phyloP scores from a whole-genome alignment of 2,329 filamentous ascomycete genomes.

The Corinectria fuckeliana region DNA sequence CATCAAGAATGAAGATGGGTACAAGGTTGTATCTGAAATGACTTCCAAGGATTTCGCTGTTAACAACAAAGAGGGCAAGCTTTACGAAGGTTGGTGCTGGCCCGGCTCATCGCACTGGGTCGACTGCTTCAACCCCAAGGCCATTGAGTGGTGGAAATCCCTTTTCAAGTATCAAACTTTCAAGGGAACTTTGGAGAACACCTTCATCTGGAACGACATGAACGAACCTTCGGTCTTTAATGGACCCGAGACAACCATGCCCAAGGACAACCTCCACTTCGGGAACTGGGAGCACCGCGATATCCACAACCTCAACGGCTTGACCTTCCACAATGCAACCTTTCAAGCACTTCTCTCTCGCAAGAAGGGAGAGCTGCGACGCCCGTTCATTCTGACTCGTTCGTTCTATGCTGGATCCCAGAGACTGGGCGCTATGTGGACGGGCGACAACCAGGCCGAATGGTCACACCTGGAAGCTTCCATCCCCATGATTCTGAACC shows the following conservation, averaged over 20 bases:
- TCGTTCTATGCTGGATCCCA: slow-evolving; percentile 93
- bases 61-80: slow-evolving; percentile 85
- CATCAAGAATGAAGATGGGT: slow-evolving; percentile 89
- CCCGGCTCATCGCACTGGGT: slow-evolving; percentile 96
- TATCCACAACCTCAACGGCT: slow-evolving; percentile 92
- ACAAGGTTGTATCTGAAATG: slow-evolving; percentile 78
- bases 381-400: slow-evolving; percentile 91
- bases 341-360: slow-evolving; percentile 83
- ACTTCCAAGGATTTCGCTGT: slow-evolving; percentile 84
- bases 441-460: slow-evolving; percentile 92
- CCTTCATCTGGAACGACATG: slow-evolving; percentile 99
- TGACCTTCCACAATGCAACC: slow-evolving; percentile 95
- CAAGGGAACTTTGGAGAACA: slow-evolving; percentile 84
- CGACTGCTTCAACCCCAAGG: slow-evolving; percentile 93
- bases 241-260: slow-evolving; percentile 97
- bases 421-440: slow-evolving; percentile 95
- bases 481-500: slow-evolving; percentile 91
- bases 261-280: slow-evolving; percentile 94
- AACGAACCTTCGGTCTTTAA: slow-evolving; percentile 99
- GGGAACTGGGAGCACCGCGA: slow-evolving; percentile 97
- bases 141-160: slow-evolving; percentile 87
- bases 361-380: slow-evolving; percentile 82
- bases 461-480: slow-evolving; percentile 92
- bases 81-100: slow-evolving; percentile 99
- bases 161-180: slow-evolving; percentile 90